These are phyloP conservation scores for Chlamydomonas incerta DNA, from an alignment of 139 green algal species.

Conservation along the genomic window DNA sequence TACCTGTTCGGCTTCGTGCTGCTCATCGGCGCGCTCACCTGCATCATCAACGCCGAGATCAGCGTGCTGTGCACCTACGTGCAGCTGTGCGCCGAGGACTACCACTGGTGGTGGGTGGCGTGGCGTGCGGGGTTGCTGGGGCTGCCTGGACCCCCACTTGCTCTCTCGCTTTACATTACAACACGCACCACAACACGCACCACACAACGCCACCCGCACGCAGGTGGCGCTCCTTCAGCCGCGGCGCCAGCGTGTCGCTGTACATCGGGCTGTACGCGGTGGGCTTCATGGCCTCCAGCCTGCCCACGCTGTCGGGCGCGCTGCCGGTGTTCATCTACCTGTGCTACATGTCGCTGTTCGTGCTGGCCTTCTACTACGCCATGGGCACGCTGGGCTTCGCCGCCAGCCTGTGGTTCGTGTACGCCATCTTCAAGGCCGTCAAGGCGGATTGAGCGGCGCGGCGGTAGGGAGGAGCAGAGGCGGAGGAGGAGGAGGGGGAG, in stretches of 20 bases:
- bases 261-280: constrained; percentile 77
- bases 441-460: constrained; percentile 58
- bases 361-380: constrained; percentile 82
- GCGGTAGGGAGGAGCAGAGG: too few relatives aligned
- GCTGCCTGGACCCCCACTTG: too few relatives aligned
- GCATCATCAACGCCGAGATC: constrained; percentile 90
- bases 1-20: constrained; percentile 95
- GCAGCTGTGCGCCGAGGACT: constrained; percentile 94
- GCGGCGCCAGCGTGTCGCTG: constrained; percentile 81
- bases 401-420: constrained; percentile 63
- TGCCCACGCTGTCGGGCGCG: constrained; percentile 77
- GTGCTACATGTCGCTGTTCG: constrained; percentile 87
- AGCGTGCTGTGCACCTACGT: constrained; percentile 89
- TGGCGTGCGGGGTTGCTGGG: too few relatives aligned
- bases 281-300: constrained; percentile 80
- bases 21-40: constrained; percentile 85
- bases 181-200: too few relatives aligned
- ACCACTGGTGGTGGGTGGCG: constrained; percentile 89
- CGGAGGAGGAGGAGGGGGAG: too few relatives aligned
- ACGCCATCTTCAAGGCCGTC: constrained; percentile 70
- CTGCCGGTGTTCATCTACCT: constrained; percentile 88
- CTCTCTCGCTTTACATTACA: too few relatives aligned
- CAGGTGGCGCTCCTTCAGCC: constrained; percentile 88
- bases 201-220: too few relatives aligned
- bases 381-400: constrained; percentile 89